These are phyloP conservation scores for Prasinococcaceae sp. DNA, from an alignment of 139 green algal genomes.

Conservation along the genomic window DNA sequence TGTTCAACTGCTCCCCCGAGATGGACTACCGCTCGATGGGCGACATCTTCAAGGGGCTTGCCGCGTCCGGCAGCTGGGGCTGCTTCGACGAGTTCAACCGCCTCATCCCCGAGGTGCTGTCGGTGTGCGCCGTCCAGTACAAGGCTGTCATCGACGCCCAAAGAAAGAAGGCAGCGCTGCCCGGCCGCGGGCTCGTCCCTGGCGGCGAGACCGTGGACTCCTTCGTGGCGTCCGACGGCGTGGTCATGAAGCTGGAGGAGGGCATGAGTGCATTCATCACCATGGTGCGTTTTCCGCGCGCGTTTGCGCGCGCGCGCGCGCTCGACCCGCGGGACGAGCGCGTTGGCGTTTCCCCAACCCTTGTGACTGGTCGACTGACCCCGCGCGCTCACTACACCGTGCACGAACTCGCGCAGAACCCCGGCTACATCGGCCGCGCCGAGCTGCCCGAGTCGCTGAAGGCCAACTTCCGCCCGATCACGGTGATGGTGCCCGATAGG, in stretches of 20 bases:
- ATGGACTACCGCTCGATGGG: conserved; percentile 79
- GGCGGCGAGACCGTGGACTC: conserved; percentile 74
- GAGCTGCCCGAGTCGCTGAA: conserved; percentile 73
- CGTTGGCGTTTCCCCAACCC: too few relatives aligned
- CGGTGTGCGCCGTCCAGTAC: conserved; percentile 69
- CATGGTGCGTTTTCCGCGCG: too few relatives aligned
- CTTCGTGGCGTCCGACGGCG: conserved; percentile 66
- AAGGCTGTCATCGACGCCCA: conserved; percentile 67
- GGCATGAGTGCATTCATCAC: conserved; percentile 65
- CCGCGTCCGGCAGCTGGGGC: conserved; percentile 59
- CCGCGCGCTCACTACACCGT: too few relatives aligned
- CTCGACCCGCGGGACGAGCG: too few relatives aligned
- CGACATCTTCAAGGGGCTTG: conserved; percentile 72
- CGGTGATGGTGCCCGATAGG: conserved; percentile 64
- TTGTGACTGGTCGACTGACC: too few relatives aligned
- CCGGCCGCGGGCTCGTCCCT: conserved; percentile 62
- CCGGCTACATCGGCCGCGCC: conserved; percentile 63
- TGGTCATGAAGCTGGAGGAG: conserved; percentile 65
- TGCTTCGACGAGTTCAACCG: conserved; percentile 80
- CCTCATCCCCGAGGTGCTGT: conserved; percentile 60
- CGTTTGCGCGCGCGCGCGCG: too few relatives aligned
- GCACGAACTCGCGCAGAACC: too few relatives aligned
- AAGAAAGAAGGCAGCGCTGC: conserved; percentile 60
- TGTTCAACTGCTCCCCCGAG: conserved; percentile 72
- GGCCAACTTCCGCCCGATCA: conserved; percentile 69